Base-by-base conservation (phyloP, 306 rosid genomes). In the Corylus heterophylla region DNA sequence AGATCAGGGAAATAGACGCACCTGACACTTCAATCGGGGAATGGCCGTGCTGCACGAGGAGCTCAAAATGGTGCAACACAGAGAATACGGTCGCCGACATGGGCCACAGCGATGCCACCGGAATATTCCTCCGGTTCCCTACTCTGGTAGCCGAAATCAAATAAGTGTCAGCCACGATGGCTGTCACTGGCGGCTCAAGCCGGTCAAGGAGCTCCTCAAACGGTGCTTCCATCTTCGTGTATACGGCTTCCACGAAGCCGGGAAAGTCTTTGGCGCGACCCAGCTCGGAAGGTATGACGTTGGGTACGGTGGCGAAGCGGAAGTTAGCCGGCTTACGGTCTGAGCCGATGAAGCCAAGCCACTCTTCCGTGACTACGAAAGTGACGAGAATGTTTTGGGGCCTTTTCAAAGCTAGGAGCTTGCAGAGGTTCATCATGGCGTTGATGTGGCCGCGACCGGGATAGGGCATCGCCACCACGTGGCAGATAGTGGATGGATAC, bases 401-500 rank as follows among this genome's bases (percentile, higher is more conserved):
- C n/a, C 10, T 77, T 25, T 54, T 77, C 8, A 52, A 29, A 66
- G 22, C 77, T 2, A 71, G 31, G 27, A 59, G 12, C 3, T 68
- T 58, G 79, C 84, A 76, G 76, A 85, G 72, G 90, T 79, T 89
- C 74, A 85, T 77, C 83, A 79, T 68, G 39, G 91, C 84, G 80
- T 85, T 89, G 56, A 87, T 50, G 82, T 75, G 91, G 78, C 89
- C 88, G 3, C 88, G 73, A 2, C 78, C 86, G 0, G 93, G 89
- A 69, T 75, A 84, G 2, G 87, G 86, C 69, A 85, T 64, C 8
- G 88, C 89, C 62, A 85, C 83, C n/a, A 87, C 50, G 35, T 84
- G 89, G 82, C 76, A 63, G 12, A 12, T 1, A 2, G 12, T 2
- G 16, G 37, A 45, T 37, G 54, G 20, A 12, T 74, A 1, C 1